phyloP scores from a whole-genome alignment of 805 yeast genomes.

The Pichia cabralensis region DNA sequence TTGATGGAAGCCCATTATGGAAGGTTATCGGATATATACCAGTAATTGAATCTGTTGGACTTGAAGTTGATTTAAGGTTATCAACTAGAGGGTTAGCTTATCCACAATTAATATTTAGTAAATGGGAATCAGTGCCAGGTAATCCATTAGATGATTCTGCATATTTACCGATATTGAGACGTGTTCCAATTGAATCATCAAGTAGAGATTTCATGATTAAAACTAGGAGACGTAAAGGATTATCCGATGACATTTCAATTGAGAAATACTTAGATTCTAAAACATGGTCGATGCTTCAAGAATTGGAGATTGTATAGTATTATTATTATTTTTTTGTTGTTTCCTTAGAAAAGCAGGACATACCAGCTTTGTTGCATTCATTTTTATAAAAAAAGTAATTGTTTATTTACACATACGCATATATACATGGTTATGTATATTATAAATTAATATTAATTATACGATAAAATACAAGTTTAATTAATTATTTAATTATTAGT shows the following conservation, averaged over 20 bases:
- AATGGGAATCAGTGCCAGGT: conserved; percentile 81
- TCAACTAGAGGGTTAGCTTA: conserved; percentile 72
- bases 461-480: neutral
- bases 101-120: conserved; percentile 53
- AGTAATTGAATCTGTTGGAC: conserved; percentile 81
- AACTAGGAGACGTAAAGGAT: conserved; percentile 81
- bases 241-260: conserved; percentile 61
- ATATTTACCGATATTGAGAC: conserved; percentile 56
- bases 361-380: too few relatives aligned
- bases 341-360: too few relatives aligned
- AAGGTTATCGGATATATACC: conserved; percentile 62
- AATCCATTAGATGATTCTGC: conserved; percentile 72
- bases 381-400: too few relatives aligned
- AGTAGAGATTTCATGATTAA: conserved; percentile 87
- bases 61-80: conserved; percentile 76
- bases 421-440: too few relatives aligned
- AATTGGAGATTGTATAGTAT: conserved; percentile 14
- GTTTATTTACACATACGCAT: too few relatives aligned
- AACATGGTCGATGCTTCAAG: conserved; percentile 40
- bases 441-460: too few relatives aligned
- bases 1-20: conserved; percentile 66
- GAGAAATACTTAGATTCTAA: conserved; percentile 58
- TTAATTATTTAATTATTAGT: neutral
- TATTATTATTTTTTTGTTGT: neutral
- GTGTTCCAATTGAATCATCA: conserved; percentile 59